These are phyloP conservation scores for Agapanthus africanus DNA, from an alignment of 106 monocot species.

Conservation along the genomic window DNA sequence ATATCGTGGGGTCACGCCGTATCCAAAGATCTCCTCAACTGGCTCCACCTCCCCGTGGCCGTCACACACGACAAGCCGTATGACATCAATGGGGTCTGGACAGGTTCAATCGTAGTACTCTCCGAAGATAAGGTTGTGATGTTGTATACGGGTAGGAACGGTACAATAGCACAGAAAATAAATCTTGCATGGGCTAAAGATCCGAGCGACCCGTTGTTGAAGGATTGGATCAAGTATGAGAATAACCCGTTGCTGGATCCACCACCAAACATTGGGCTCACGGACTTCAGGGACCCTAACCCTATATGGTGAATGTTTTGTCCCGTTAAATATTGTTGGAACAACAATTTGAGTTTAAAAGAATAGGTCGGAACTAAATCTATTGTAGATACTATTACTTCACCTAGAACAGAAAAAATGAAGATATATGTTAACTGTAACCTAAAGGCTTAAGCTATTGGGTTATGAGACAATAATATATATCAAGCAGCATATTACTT, in stretches of 20 bases:
- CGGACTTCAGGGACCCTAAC: conserved; percentile 63
- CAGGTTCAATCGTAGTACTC: conserved; percentile 51
- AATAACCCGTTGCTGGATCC: conserved; percentile 43
- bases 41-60: conserved; percentile 60
- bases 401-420: no score
- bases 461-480: no score
- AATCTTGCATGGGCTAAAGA: conserved; percentile 40
- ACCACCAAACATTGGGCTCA: conserved; percentile 17
- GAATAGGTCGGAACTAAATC: no score
- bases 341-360: no score
- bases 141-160: conserved; percentile 52
- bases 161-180: conserved; percentile 28
- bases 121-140: conserved; percentile 43
- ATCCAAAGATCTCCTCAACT: conserved; percentile 47
- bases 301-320: conserved; percentile 32
- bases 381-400: no score
- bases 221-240: conserved; percentile 37
- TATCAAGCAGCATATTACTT: no score
- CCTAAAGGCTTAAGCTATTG: no score
- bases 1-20: conserved; percentile 71
- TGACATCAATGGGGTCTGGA: conserved; percentile 57
- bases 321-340: no score
- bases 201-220: conserved; percentile 40
- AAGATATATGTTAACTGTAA: no score
- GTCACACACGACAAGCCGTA: conserved; percentile 52